A percentile compares a stretch with the other conserved stretches of the same genome.
Evolutionary conservation across 768 basidiomycete species (phyloP).

Genomic region (Pisolithus marmoratus): DNA sequence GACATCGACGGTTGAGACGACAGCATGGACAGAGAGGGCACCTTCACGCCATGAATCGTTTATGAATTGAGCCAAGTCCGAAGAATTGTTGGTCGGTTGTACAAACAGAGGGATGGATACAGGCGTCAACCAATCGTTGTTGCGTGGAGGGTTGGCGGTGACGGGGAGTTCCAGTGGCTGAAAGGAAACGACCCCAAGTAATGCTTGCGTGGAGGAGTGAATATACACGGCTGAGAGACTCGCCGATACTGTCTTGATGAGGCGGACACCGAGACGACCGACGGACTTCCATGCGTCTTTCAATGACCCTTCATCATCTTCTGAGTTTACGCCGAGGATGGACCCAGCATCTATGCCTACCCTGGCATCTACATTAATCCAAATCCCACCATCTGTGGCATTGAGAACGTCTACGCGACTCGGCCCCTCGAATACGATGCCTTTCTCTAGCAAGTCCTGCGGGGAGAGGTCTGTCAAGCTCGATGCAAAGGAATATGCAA

Average conservation of each 20-base stretch:
- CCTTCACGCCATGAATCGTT: slow-evolving; percentile 56
- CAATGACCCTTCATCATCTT: slow-evolving; percentile 39
- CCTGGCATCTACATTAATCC: slow-evolving; percentile 51
- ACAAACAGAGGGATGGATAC: slow-evolving; percentile 48
- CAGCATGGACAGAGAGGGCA: slow-evolving; percentile 37
- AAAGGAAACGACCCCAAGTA: slow-evolving; percentile 44
- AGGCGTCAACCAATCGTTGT: slow-evolving; percentile 52
- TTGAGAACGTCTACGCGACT: slow-evolving; percentile 58
- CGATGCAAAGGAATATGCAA: slow-evolving; percentile 65
- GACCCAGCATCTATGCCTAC: slow-evolving; percentile 66
- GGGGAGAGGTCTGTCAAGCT: slow-evolving; percentile 47
- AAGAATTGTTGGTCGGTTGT: slow-evolving; percentile 47
- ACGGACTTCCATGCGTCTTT: slow-evolving; percentile 55
- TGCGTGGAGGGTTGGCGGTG: slow-evolving; percentile 29
- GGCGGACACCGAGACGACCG: slow-evolving; percentile 61
- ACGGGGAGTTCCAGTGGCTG: slow-evolving; percentile 53
- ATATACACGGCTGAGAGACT: slow-evolving; percentile 47
- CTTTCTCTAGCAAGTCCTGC: slow-evolving; percentile 51
- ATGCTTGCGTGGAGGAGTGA: slow-evolving; percentile 31
- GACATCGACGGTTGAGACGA: slow-evolving; percentile 39
- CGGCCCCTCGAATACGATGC: slow-evolving; percentile 55
- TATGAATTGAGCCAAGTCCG: slow-evolving; percentile 44
- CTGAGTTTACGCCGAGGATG: slow-evolving; percentile 49
- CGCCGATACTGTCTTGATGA: slow-evolving; percentile 52
- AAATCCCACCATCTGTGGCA: slow-evolving; percentile 55